These are phyloP conservation scores for Ceratocystis alfenasii DNA, from an alignment of 2,329 filamentous ascomycete species.

Conservation along the genomic window DNA sequence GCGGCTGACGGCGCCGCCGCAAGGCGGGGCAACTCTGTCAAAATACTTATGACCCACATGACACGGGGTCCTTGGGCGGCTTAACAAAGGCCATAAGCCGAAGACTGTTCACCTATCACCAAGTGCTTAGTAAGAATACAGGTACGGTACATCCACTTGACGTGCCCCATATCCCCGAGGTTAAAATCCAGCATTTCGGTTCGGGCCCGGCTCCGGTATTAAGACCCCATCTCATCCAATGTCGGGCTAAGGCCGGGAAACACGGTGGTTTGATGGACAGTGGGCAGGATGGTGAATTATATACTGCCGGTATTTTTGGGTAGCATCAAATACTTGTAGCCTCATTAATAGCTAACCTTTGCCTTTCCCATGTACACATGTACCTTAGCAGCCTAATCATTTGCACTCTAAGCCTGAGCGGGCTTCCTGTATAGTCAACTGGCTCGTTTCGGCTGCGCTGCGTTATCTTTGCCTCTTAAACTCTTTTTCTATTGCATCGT, in stretches of 20 bases:
- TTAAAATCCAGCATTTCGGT: not conserved
- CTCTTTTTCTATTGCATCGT: not conserved
- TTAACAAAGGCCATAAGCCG: not conserved
- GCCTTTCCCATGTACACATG: not conserved
- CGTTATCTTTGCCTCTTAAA: not conserved
- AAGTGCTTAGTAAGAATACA: conserved; percentile 3
- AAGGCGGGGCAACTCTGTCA: not conserved
- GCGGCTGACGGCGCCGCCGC: conserved; percentile 10
- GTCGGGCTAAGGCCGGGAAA: not conserved
- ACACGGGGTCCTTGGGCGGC: not conserved
- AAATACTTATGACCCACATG: not conserved
- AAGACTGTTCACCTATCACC: not conserved
- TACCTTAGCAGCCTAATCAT: not conserved
- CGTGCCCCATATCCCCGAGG: not conserved
- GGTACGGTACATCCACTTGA: not conserved
- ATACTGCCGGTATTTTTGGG: not conserved
- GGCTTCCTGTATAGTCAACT: not conserved
- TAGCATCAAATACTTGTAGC: not conserved
- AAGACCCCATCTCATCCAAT: not conserved
- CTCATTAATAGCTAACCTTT: not conserved
- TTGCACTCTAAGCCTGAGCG: not conserved
- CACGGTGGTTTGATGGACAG: no score
- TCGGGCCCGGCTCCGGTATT: not conserved
- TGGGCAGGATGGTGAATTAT: not conserved
- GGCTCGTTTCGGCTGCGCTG: not conserved